A percentile compares a stretch with the other conserved stretches of the same genome.
phyloP scores from a whole-genome alignment of 1,284 basidiomycete genomes.

The Leccinum fallax region DNA sequence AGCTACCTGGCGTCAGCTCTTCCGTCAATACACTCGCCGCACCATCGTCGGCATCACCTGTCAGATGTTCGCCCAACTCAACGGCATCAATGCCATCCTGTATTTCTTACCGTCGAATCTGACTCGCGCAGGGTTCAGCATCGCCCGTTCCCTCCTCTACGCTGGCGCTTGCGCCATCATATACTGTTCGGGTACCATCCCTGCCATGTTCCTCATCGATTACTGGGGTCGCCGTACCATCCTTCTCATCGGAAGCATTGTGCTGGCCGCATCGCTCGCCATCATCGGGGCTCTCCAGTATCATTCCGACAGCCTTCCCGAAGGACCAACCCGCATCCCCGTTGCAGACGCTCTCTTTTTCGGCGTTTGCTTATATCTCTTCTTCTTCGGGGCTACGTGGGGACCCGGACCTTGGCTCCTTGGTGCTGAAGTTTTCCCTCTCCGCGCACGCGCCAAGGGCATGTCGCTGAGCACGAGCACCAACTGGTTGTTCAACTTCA shows the following conservation, averaged over 20 bases:
- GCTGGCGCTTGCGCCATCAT: slow-evolving; percentile 59
- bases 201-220: slow-evolving; percentile 60
- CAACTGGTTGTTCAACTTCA: slow-evolving; percentile 60
- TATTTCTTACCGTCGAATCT: slow-evolving; percentile 58
- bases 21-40: slow-evolving; percentile 49
- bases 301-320: slow-evolving; percentile 43
- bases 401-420: slow-evolving; percentile 67
- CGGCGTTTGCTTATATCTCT: slow-evolving; percentile 45
- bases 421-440: slow-evolving; percentile 65
- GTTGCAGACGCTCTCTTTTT: slow-evolving; percentile 50
- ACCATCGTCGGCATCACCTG: slow-evolving; percentile 51
- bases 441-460: slow-evolving; percentile 67
- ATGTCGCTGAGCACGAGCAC: slow-evolving; percentile 63
- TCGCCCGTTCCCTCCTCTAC: slow-evolving; percentile 47
- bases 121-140: slow-evolving; percentile 50
- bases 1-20: slow-evolving; percentile 48
- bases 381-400: slow-evolving; percentile 58
- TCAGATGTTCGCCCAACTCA: slow-evolving; percentile 57
- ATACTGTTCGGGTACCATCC: slow-evolving; percentile 58
- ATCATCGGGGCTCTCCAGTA: slow-evolving; percentile 49
- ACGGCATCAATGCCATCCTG: slow-evolving; percentile 59
- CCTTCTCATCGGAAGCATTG: slow-evolving; percentile 50
- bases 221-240: slow-evolving; percentile 53
- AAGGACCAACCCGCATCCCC: slow-evolving; percentile 36
- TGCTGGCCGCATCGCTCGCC: slow-evolving; percentile 44